phyloP scores from a whole-genome alignment of 2,329 filamentous ascomycete genomes.

The Stagonosporopsis rhizophila region DNA sequence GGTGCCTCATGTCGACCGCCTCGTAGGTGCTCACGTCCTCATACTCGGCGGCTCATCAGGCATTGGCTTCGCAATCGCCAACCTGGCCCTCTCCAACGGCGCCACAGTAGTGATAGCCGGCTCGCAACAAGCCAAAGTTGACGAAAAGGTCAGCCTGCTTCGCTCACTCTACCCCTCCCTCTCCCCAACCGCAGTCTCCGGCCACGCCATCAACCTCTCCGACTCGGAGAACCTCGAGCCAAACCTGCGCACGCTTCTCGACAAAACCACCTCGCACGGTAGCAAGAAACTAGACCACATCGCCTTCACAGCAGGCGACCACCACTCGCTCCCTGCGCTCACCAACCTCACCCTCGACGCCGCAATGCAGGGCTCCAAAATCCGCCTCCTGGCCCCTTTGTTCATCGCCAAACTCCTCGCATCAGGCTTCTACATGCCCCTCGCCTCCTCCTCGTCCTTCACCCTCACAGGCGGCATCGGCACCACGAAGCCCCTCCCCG shows the following conservation, averaged over 20 bases:
- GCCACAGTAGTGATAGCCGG: slow-evolving; percentile 65
- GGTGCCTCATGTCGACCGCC: slow-evolving; percentile 53
- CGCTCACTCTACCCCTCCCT: slow-evolving; percentile 48
- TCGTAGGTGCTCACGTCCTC: slow-evolving; percentile 59
- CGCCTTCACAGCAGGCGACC: slow-evolving; percentile 39
- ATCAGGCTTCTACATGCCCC: slow-evolving; percentile 34
- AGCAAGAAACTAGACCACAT: slow-evolving; percentile 43
- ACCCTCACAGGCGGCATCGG: slow-evolving; percentile 52
- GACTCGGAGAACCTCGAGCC: slow-evolving; percentile 35
- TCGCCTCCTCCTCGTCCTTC: slow-evolving; percentile 44
- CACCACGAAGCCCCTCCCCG: slow-evolving; percentile 41
- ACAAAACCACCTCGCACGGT: slow-evolving; percentile 33
- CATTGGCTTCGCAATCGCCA: slow-evolving; percentile 68
- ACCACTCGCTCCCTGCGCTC: slow-evolving; percentile 25
- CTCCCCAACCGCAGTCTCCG: slow-evolving; percentile 24
- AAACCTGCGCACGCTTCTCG: slow-evolving; percentile 35
- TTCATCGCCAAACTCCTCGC: slow-evolving; percentile 52
- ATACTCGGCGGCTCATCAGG: slow-evolving; percentile 70
- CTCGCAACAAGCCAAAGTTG: slow-evolving; percentile 61
- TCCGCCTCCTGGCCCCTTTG: slow-evolving; percentile 46
- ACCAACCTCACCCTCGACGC: slow-evolving; percentile 32
- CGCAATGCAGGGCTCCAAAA: slow-evolving; percentile 28
- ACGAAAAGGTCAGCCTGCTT: slow-evolving; percentile 57
- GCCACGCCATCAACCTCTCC: slow-evolving; percentile 36
- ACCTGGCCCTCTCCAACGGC: slow-evolving; percentile 62